Base-by-base conservation (phyloP, 306 rosid species). In the Acacia confusa region DNA sequence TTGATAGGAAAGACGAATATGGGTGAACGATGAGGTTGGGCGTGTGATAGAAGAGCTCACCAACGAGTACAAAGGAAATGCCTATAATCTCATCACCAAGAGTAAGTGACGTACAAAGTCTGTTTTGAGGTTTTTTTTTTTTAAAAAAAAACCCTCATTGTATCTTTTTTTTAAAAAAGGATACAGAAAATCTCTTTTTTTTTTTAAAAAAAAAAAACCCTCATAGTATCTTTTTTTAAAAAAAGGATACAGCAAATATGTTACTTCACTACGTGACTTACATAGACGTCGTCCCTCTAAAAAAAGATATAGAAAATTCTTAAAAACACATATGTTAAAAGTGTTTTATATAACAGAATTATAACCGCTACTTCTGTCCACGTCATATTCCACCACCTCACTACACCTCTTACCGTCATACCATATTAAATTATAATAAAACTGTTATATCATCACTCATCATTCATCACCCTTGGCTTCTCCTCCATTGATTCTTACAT, bases 31-130 rank as follows among this genome's bases (percentile, higher is more conserved):
- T 19, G 92, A 90, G 68, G 97, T 95, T 36, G 90, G 87, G 44
- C 43, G 79, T 2, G 81, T 92, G 75, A 88, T 90, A 94, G 91
- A 90, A 36, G 89, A 91, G 50, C 91, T 95, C 36, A 88, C 92
- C 0, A 84, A 82, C 57, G 90, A 78, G 27, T 95, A 90, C 72
- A 89, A 63, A 83, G 98, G 98, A 20, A 90, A 91, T 80, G 95
- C 97, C 16, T 95, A 95, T 38, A 92, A 95, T 80, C 82, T 95
- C 75, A 91, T 92, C 60, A 84, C 95, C 32, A 95, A 95, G 76
- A 95, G 4, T 1, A 30, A 30, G 34, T 30, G 34, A 30, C 4
- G 4, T 0, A n/a, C n/a, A n/a, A n/a, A 3, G 34, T 30, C 34
- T 30, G 4, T 30, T 30, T 30, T 2, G 4, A 4, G 32, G 32